Evolutionary conservation across 441 rosid genomes (phyloP), one percentile per base, ranked within the genome.

Genomic region (Populus hybrid): DNA sequence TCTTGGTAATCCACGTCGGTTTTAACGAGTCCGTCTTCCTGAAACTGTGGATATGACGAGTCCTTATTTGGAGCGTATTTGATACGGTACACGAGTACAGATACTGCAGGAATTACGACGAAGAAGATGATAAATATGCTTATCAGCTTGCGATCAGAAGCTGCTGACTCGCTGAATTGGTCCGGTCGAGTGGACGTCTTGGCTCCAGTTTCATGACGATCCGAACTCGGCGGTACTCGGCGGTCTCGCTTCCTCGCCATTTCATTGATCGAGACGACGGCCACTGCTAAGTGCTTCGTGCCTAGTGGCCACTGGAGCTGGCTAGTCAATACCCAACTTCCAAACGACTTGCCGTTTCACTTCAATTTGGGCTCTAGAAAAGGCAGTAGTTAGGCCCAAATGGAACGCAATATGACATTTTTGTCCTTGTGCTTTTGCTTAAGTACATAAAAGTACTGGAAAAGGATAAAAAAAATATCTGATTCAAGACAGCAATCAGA

Each of bases 241-340:
- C 85, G 88, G 57, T 88, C 93, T 80, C 95, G 87, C 88, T 83
- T 86, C 85, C 86, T 90, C 75, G 89, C 91, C 97, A 89, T 90
- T 75, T 64, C 23, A 21, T 5, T 32, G 12, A 21, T 30, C 30
- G 23, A 8, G 71, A 12, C 14, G 46, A 28, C 14, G 46, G 14
- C 46, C 0, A 0, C 46, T 40, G 57, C 6, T 46, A 14, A 4
- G 57, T 4, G 6, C 18, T 66, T 32, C 14, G 19, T 21, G 32
- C n/a, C 12, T 40, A 14, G 19, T 19, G 26, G 19, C 12, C 18
- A 46, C 7, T 14, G 57, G 18, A 14, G 57, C 19, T 46, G 57
- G 57, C 2, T 46, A 71, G 82, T 10, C 66, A 61, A 36, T 23
- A 9, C 18, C 57, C 57, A 46, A 14, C 57, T 46, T 46, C 57